Evolutionary conservation across 352 stramenopile genomes (phyloP).

Genomic region (Globisporangium cylindrosporum): DNA sequence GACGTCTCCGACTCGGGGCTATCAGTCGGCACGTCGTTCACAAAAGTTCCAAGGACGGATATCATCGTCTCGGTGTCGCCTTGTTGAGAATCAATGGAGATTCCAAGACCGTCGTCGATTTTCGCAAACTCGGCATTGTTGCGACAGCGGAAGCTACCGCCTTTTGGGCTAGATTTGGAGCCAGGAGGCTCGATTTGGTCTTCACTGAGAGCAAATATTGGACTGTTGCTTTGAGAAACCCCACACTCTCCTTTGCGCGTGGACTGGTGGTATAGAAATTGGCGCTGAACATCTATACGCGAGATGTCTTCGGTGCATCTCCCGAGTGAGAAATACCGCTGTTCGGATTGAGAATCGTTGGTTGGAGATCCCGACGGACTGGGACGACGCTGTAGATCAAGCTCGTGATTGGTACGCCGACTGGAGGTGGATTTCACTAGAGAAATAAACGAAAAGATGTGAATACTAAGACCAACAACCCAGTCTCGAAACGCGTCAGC

Average conservation of each 20-base stretch:
- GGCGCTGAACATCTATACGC: neutral
- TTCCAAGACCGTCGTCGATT: neutral
- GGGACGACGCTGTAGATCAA: neutral
- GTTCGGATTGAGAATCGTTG: neutral
- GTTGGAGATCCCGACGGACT: slow-evolving; percentile 13
- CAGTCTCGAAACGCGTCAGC: neutral
- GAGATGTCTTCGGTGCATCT: neutral
- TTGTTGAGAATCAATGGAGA: slow-evolving; percentile 18
- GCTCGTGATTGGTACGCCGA: slow-evolving; percentile 2
- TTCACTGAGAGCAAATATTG: neutral
- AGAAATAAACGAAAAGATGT: neutral
- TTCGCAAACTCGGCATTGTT: neutral
- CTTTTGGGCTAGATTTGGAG: neutral
- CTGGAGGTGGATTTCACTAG: slow-evolving; percentile 10
- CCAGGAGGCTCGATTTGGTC: neutral
- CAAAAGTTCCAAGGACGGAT: slow-evolving; percentile 21
- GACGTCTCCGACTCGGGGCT: slow-evolving; percentile 12
- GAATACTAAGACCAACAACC: neutral
- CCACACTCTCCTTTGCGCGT: neutral
- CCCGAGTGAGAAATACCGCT: neutral
- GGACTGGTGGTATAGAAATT: neutral
- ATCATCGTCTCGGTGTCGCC: slow-evolving; percentile 32
- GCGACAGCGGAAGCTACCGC: neutral
- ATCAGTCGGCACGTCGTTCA: slow-evolving; percentile 23
- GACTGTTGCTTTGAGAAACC: neutral